Percentiles rank a stretch among this genome's conserved stretches.
Evolutionary conservation across 2,329 filamentous ascomycete genomes (phyloP).

Genomic region (Hysterium pulicare): DNA sequence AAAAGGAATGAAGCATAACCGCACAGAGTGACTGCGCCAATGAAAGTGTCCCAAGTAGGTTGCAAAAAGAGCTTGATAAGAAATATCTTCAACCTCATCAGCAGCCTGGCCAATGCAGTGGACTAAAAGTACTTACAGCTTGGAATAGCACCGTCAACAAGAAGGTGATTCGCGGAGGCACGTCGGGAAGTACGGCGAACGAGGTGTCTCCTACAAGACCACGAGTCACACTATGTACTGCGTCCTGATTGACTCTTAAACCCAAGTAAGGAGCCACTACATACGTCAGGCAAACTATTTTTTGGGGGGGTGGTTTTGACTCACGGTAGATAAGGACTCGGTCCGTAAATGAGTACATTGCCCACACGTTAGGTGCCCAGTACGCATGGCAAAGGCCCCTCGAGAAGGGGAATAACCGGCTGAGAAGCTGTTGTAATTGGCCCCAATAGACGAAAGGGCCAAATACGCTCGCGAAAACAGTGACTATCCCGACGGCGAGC

Average conservation of each 20-base stretch:
- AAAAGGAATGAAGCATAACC: slow-evolving; percentile 96
- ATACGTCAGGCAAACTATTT: slow-evolving; percentile 29
- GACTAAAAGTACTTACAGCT: slow-evolving; percentile 45
- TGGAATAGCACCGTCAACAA: slow-evolving; percentile 79
- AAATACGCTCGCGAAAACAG: slow-evolving; percentile 76
- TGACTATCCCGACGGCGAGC: slow-evolving; percentile 68
- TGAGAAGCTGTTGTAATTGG: slow-evolving; percentile 80
- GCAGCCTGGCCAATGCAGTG: neutral
- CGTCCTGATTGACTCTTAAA: slow-evolving; percentile 67
- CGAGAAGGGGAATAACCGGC: slow-evolving; percentile 88
- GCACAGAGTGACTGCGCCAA: slow-evolving; percentile 85
- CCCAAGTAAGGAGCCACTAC: slow-evolving; percentile 78
- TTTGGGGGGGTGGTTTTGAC: slow-evolving; percentile 25
- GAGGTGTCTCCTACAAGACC: slow-evolving; percentile 90
- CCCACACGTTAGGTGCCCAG: slow-evolving; percentile 97
- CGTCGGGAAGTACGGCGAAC: slow-evolving; percentile 87
- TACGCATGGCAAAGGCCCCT: slow-evolving; percentile 94
- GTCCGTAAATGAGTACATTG: slow-evolving; percentile 90
- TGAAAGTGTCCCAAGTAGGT: slow-evolving; percentile 84
- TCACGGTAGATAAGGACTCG: slow-evolving; percentile 75
- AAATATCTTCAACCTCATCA: slow-evolving; percentile 34
- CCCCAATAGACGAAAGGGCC: slow-evolving; percentile 80
- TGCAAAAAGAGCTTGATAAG: slow-evolving; percentile 77
- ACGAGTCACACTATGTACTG: slow-evolving; percentile 83
- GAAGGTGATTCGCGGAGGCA: slow-evolving; percentile 79